A percentile compares a stretch with the other conserved stretches of the same genome.
Evolutionary conservation across 306 rosid genomes (phyloP).

Genomic region (Sicyos baderoa): DNA sequence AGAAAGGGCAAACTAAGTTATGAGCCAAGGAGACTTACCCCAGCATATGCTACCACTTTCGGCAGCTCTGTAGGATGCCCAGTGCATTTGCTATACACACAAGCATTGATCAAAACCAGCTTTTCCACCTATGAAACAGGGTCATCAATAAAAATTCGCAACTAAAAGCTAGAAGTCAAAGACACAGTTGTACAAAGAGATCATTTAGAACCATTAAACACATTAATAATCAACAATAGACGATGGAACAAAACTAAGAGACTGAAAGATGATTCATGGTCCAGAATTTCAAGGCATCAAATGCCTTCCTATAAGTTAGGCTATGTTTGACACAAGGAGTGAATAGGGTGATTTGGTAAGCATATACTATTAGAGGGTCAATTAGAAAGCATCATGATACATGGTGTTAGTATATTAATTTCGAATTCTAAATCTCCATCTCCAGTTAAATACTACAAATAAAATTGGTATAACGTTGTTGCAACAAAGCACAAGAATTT

Average conservation of each 20-base stretch:
- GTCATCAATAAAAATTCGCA: not conserved
- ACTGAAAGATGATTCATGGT: not conserved
- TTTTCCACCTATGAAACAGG: slow-evolving; percentile 32
- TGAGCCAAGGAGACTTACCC: slow-evolving; percentile 25
- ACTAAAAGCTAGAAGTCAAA: not conserved
- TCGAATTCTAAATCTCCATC: not conserved
- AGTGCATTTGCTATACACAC: slow-evolving; percentile 34
- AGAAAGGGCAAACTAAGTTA: not conserved
- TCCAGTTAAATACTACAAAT: not conserved
- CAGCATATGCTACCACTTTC: slow-evolving; percentile 30
- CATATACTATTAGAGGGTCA: not conserved
- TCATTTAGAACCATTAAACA: not conserved
- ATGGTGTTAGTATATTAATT: not conserved
- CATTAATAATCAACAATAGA: not conserved
- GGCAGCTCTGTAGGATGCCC: slow-evolving; percentile 31
- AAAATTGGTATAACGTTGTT: not conserved
- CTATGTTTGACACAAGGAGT: not conserved
- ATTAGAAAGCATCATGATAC: not conserved
- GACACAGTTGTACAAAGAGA: not conserved
- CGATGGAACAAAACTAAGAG: not conserved
- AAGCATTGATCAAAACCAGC: slow-evolving; percentile 42
- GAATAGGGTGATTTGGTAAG: not conserved
- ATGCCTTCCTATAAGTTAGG: not conserved
- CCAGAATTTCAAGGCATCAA: not conserved
- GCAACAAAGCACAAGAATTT: not conserved